Evolutionary conservation across 2,329 filamentous ascomycete genomes (phyloP).

Genomic region (Monilinia vaccinii-corymbosi): DNA sequence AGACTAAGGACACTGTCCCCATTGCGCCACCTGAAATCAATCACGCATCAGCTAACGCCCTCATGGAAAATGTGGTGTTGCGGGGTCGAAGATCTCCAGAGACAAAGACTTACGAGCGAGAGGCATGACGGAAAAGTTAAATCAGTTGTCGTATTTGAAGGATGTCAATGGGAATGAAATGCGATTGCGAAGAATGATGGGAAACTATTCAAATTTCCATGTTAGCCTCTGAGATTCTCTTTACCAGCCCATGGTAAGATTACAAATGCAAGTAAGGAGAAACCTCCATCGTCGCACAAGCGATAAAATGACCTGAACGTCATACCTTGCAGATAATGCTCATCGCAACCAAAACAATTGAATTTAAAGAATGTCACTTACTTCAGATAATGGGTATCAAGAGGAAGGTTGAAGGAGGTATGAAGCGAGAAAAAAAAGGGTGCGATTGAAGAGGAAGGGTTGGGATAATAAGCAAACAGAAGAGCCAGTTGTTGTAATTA

Average conservation of each 20-base stretch:
- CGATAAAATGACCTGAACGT: background rate
- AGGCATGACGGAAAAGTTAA: background rate
- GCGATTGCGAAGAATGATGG: background rate
- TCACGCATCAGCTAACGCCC: background rate
- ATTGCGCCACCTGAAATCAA: constrained; percentile 42
- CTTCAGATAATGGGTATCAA: background rate
- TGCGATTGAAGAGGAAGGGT: background rate
- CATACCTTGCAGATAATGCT: background rate
- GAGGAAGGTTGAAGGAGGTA: background rate
- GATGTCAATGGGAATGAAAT: background rate
- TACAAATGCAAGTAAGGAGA: background rate
- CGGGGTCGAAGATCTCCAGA: background rate
- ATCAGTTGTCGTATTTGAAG: background rate
- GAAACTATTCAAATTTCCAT: background rate
- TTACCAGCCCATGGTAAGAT: background rate
- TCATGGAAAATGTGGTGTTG: background rate
- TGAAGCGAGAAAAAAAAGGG: background rate
- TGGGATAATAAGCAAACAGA: background rate
- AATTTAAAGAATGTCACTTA: background rate
- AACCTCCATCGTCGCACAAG: background rate
- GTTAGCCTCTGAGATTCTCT: background rate
- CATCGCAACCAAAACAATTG: background rate
- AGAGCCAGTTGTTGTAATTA: background rate
- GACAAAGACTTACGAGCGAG: background rate
- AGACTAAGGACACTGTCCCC: constrained; percentile 48